Base-by-base conservation (phyloP, 1,139 yeast genomes). In the Hanseniaspora sp. region DNA sequence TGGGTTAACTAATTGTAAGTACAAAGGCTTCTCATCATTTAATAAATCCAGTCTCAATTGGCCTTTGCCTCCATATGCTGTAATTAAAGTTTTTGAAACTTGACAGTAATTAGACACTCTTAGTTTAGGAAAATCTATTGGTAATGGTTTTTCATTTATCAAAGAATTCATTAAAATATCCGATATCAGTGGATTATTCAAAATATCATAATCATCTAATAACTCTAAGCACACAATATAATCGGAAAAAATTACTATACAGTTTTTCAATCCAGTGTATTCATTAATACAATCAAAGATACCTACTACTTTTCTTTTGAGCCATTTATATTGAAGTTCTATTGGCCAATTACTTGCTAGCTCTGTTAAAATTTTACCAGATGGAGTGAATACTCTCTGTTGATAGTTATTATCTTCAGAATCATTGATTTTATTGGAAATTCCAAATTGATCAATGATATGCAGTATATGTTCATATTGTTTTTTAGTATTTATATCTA, bases 111-210 rank as follows among this genome's bases (percentile, higher is more conserved):
- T 75, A 13, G 73, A 73, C 1, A 88, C 95, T 56, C 71, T 72
- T 73, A 90, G 74, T 34, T 73, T 71, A 0, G 96, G 96, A 33
- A 88, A 70, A 48, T 74, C 75, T 1, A 82, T 78, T 9, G 70
- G 69, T 45, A 90, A 72, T 0, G 95, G 95, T 46, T 83, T 84
- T 62, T 86, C 95, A 65, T 90, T 90, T 43, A 86, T 79, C 64
- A 90, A 73, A 0, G 96, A 86, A 64, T 90, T 95, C 94, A 88
- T 86, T 58, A 90, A 70, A 53, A 86, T 75, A 67, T 88, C 96
- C 1, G 95, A 76, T 13, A 85, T 74, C 1, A 83, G 75, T 1
- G 94, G 82, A 47, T 71, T 72, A 58, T 77, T 78, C 5, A 74
- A 61, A 18, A 70, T 70, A 59, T 58, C 59, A 3, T 56, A 56